Percentiles rank a stretch among this genome's conserved stretches.
phyloP scores from a whole-genome alignment of 352 stramenopile genomes.

The Pythium volutum region DNA sequence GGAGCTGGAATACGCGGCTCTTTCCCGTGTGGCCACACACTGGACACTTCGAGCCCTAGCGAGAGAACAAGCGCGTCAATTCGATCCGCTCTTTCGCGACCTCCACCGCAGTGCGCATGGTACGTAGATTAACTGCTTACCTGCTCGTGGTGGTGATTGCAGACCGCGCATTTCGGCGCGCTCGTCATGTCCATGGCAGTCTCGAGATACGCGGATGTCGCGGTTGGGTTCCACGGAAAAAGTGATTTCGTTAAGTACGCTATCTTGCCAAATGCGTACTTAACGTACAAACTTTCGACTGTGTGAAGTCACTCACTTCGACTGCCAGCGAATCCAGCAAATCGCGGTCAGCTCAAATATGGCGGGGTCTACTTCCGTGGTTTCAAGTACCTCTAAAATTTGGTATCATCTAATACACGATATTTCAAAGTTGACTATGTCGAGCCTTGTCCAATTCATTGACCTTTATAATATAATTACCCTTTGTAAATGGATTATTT shows the following conservation, averaged over 20 bases:
- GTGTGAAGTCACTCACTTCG: slow-evolving; percentile 4
- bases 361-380: neutral
- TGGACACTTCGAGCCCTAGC: slow-evolving; percentile 50
- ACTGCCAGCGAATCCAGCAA: neutral
- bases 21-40: slow-evolving; percentile 70
- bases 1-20: slow-evolving; percentile 55
- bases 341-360: neutral
- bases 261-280: neutral
- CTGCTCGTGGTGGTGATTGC: slow-evolving; percentile 48
- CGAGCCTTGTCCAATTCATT: neutral
- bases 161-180: slow-evolving; percentile 38
- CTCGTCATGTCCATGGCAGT: neutral
- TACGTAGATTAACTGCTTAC: slow-evolving; percentile 4
- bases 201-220: neutral
- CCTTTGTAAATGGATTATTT: neutral
- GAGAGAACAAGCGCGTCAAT: neutral
- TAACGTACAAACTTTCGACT: neutral
- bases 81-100: neutral
- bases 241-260: neutral
- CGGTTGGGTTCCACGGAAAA: neutral
- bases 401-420: neutral
- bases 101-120: neutral
- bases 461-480: neutral
- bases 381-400: neutral
- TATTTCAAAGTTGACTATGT: neutral